Base-by-base conservation (phyloP, 192 early-diverging fungal species). In the Linnemannia hyalina region DNA sequence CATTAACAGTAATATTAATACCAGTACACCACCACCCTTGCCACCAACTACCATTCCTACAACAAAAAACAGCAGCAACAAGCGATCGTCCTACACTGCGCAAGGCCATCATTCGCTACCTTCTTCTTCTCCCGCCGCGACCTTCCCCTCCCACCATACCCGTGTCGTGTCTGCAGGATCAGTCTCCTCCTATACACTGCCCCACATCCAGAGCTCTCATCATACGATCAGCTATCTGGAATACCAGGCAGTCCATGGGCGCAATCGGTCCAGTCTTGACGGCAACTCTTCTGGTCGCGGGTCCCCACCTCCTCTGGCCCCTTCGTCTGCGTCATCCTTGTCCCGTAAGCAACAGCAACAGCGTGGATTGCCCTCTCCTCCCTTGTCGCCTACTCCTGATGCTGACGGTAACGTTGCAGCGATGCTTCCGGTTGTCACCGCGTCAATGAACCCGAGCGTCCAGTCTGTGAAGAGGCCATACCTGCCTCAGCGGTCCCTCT, bases 161-260 rank as follows among this genome's bases (percentile, higher is more conserved):
- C 60, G 40, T 2, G 36, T 57, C 26, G 6, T 55, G 41, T 41
- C 75, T n/a, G 29, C 75, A 26, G 57, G 49, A 11, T 55, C 74
- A 23, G 23, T 71, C 6, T 73, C 70, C 35, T 41, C 70, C 8
- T 60, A 42, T 26, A 44, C 26, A 11, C 54, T 42, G 15, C 68
- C 70, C 0, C 52, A n/a, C 8, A 18, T 65, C 42, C 77, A 78
- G 46, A 38, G 20, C 38, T 38, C 69, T 16, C 70, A 71, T 23
- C 77, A 78, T 10, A 71, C 68, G 68, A 41, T 78, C 38, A 55
- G 77, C 13, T 71, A 70, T 54, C 15, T 81, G 63, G 80, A 74
- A 35, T 47, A 41, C 32, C 55, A 81, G 55, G 73, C 57, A 47
- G 38, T 63, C 32, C 72, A 81, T 15, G 54, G 29, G 3, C 71